Percentiles rank a stretch among this genome's conserved stretches.
phyloP scores from a whole-genome alignment of 352 stramenopile genomes.

The Globisporangium abappressorium region DNA sequence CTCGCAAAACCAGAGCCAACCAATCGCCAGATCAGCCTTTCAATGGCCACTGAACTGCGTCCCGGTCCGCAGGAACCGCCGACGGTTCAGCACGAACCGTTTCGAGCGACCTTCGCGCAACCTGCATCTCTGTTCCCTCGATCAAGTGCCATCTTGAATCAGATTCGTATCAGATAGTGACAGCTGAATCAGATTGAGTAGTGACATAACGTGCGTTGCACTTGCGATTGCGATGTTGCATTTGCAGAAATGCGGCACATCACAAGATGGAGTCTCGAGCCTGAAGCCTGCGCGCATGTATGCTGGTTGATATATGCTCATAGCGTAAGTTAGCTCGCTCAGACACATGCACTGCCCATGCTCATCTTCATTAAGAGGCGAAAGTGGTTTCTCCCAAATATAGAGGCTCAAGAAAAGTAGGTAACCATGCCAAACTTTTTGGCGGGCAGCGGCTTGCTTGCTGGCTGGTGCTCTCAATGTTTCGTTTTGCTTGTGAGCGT shows the following conservation, averaged over 20 bases:
- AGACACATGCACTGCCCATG: background rate
- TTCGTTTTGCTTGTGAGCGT: background rate
- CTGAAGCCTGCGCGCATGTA: background rate
- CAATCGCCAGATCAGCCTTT: constrained; percentile 52
- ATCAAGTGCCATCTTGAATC: background rate
- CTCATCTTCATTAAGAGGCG: background rate
- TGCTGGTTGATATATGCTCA: background rate
- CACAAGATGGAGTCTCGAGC: background rate
- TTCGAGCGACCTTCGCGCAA: constrained; percentile 29
- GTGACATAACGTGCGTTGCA: background rate
- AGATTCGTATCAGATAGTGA: background rate
- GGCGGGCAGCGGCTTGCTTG: background rate
- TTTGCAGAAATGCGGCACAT: background rate
- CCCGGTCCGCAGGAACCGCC: constrained; percentile 27
- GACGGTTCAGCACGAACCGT: constrained; percentile 31
- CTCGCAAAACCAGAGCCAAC: constrained; percentile 65
- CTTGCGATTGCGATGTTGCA: background rate
- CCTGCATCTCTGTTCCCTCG: background rate
- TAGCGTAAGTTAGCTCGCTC: background rate
- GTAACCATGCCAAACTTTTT: background rate
- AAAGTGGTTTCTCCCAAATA: background rate
- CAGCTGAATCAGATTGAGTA: background rate
- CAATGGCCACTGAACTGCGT: constrained; percentile 27
- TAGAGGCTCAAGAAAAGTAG: background rate
- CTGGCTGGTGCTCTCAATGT: background rate